A percentile compares a stretch with the other conserved stretches of the same genome.
These are phyloP conservation scores for Phytophthora constricta DNA, from an alignment of 352 stramenopile genomes.

Conservation along the genomic window DNA sequence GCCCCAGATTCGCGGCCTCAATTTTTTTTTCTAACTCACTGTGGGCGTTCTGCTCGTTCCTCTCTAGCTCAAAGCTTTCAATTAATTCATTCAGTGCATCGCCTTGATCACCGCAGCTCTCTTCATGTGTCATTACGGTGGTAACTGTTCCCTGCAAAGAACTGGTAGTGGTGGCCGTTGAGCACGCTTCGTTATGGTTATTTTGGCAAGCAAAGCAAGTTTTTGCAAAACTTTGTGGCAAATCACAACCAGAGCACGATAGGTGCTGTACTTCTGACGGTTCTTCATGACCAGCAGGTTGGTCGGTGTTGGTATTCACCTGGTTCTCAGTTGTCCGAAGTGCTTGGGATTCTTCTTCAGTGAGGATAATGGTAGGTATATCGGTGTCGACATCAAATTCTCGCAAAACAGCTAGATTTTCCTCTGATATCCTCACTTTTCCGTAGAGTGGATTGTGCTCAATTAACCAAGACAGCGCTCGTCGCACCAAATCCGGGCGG, in stretches of 20 bases:
- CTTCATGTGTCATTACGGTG: too few species aligned
- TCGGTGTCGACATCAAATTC: background rate
- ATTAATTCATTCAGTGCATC: background rate
- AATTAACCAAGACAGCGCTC: slow-evolving; percentile 1
- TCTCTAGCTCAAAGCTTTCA: background rate
- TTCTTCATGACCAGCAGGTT: background rate
- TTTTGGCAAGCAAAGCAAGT: too few species aligned
- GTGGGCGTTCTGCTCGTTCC: background rate
- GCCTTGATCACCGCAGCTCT: background rate
- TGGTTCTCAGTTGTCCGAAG: background rate
- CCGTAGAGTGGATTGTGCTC: slow-evolving; percentile 1
- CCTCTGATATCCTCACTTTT: background rate
- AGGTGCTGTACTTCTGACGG: background rate
- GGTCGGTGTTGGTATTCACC: background rate
- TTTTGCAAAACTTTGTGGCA: too few species aligned
- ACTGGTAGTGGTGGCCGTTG: too few species aligned
- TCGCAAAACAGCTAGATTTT: background rate
- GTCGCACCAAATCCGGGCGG: background rate
- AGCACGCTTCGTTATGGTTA: too few species aligned
- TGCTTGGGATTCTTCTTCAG: background rate
- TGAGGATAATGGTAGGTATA: background rate
- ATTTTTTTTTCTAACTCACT: slow-evolving; percentile 1
- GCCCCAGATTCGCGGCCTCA: background rate
- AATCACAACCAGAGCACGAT: too few species aligned
- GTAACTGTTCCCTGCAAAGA: too few species aligned